Base-by-base conservation (phyloP, 116 monocot species). In the Trichopus zeylanicus region DNA sequence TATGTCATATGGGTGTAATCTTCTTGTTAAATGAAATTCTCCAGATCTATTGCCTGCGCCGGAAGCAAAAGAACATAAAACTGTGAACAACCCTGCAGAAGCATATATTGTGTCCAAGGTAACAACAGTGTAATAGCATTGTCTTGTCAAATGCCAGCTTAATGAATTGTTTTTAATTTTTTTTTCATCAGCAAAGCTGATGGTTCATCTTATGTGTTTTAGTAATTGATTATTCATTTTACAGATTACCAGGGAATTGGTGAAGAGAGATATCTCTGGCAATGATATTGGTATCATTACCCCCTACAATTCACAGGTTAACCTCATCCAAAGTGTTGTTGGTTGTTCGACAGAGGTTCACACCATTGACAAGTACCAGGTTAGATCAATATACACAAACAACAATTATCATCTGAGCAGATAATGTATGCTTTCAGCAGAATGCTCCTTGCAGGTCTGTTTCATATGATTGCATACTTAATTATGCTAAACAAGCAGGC, bases 341-440 rank as follows among this genome's bases (percentile, higher is more conserved):
- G 66, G 22, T 57, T 15, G 73, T 82, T 69, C 57, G 58, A 78
- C 91, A 31, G 97, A 97, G 63, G 71, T 87, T 60, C 87, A 97
- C 38, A 97, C 97, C 24, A 91, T 97, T 59, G 97, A 97, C 56
- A 87, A 84, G 68, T 97, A 91, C 60, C 97, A 97, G 91, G 97
- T 97, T 59, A 21, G 18, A 53, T 28, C 32, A 23, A 35, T 1
- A 46, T 13, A 42, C 18, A 13, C n/a, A 3, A 4, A 15, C 1
- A 42, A 15, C n/a, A n/a, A 42, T 16, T 9, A 42, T 0, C 13
- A n/a, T 15, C n/a, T 42, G n/a, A n/a, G n/a, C 42, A 16, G 42
- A 42, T 13, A 16, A 9, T n/a, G 13, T 42, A 9, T 16, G 3
- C n/a, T 13, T 42, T 42, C 3, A 42, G 4, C 12, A 42, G 12